phyloP scores from a whole-genome alignment of 2,329 filamentous ascomycete species.

The Ophiosphaerella korrae region DNA sequence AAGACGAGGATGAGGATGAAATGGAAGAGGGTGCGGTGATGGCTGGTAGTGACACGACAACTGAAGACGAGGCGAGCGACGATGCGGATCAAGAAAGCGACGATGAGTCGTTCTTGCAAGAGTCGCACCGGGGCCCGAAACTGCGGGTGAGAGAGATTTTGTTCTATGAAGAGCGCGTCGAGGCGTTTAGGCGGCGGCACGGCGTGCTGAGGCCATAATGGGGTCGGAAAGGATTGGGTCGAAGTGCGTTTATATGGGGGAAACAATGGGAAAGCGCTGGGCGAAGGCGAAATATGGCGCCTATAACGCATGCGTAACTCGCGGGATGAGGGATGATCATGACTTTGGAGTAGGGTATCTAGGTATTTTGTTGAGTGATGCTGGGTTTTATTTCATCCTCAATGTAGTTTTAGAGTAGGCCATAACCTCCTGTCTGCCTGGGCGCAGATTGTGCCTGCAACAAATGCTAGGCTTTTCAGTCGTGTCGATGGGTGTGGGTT shows the following conservation, averaged over 20 bases:
- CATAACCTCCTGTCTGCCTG: not conserved
- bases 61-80: conserved; percentile 40
- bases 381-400: not conserved
- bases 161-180: conserved; percentile 79
- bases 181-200: conserved; percentile 78
- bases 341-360: no score
- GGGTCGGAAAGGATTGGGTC: not conserved
- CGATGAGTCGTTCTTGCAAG: conserved; percentile 58
- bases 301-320: conserved; percentile 1
- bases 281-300: conserved; percentile 14
- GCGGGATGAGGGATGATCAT: no score
- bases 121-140: conserved; percentile 54
- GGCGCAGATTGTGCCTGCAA: not conserved
- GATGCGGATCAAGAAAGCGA: conserved; percentile 52
- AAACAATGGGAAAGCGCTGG: conserved; percentile 6
- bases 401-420: conserved; percentile 10
- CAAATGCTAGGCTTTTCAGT: not conserved
- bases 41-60: conserved; percentile 49
- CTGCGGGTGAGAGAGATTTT: conserved; percentile 76
- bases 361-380: not conserved
- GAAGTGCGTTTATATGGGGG: not conserved
- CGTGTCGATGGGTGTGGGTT: no score
- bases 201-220: conserved; percentile 39
- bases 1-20: conserved; percentile 55
- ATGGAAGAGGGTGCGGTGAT: conserved; percentile 57